Conservation (phyloP, 495 filamentous ascomycete species). For the Aspergillus coremiiformis region DNA sequence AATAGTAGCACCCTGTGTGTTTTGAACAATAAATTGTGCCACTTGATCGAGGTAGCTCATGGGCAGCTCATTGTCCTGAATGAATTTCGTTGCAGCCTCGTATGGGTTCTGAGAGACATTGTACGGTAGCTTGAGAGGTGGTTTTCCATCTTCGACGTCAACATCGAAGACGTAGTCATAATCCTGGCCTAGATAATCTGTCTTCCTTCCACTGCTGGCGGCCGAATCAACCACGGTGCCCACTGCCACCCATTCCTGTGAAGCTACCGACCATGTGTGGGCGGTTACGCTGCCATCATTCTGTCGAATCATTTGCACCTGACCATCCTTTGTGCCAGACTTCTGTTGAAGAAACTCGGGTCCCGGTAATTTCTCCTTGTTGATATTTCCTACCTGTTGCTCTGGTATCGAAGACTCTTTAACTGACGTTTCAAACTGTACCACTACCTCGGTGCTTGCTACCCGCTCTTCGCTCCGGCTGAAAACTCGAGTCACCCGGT, state of each 20-base stretch:
- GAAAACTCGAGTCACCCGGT: conserved; percentile 80
- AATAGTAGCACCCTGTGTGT: conserved; percentile 78
- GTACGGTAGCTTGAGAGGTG: conserved; percentile 86
- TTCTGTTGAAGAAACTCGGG: conserved; percentile 75
- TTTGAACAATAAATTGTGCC: conserved; percentile 84
- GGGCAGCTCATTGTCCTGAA: conserved; percentile 82
- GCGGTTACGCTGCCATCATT: conserved; percentile 69
- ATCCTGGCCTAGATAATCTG: conserved; percentile 70
- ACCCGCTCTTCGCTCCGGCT: conserved; percentile 63
- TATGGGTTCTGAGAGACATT: conserved; percentile 91
- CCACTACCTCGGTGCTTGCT: conserved; percentile 50
- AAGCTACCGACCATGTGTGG: conserved; percentile 67
- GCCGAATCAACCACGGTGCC: conserved; percentile 89
- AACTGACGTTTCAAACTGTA: conserved; percentile 73
- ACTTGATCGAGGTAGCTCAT: conserved; percentile 89
- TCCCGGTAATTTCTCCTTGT: conserved; percentile 84
- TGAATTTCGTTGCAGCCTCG: conserved; percentile 85
- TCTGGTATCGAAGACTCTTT: conserved; percentile 77
- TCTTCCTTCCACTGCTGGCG: conserved; percentile 70
- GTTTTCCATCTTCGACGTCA: conserved; percentile 92
- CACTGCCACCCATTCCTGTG: conserved; percentile 71
- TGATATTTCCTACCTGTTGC: conserved; percentile 69
- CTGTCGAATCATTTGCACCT: conserved; percentile 85
- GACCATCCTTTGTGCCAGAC: conserved; percentile 84
- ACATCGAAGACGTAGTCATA: conserved; percentile 99